A percentile compares a stretch with the other conserved stretches of the same genome.
Conservation (phyloP, 2,329 filamentous ascomycete genomes). For the Paecilomyces variotii region DNA sequence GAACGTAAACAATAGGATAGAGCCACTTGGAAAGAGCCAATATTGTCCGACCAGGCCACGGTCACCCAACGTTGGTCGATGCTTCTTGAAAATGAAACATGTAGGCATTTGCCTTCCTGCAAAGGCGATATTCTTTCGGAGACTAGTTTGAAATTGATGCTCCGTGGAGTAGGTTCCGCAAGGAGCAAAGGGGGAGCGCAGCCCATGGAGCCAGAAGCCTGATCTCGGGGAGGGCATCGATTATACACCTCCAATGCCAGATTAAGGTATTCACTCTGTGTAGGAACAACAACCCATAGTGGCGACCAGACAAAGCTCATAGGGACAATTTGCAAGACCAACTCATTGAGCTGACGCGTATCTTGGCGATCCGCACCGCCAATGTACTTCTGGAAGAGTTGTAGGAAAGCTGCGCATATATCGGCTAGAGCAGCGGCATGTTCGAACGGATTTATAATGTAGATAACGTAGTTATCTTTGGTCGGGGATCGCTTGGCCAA, state of each 20-base stretch:
- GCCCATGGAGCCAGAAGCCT: slow-evolving; percentile 30
- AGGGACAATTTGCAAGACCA: slow-evolving; percentile 52
- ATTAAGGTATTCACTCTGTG: slow-evolving; percentile 40
- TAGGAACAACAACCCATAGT: slow-evolving; percentile 45
- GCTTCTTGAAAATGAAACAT: slow-evolving; percentile 52
- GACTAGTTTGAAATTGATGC: slow-evolving; percentile 47
- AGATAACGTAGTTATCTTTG: slow-evolving; percentile 45
- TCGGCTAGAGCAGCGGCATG: slow-evolving; percentile 39
- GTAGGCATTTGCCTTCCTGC: slow-evolving; percentile 49
- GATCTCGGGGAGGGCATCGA: slow-evolving; percentile 43
- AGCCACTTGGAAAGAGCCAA: slow-evolving; percentile 45
- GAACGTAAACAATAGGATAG: slow-evolving; percentile 48
- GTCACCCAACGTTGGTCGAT: slow-evolving; percentile 50
- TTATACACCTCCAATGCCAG: slow-evolving; percentile 52
- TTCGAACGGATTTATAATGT: slow-evolving; percentile 51
- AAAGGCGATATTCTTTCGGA: slow-evolving; percentile 48
- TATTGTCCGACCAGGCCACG: slow-evolving; percentile 52
- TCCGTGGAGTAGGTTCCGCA: slow-evolving; percentile 44
- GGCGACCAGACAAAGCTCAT: slow-evolving; percentile 46
- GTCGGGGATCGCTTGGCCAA: slow-evolving; percentile 25
- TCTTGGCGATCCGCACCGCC: slow-evolving; percentile 27
- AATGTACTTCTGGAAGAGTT: slow-evolving; percentile 48
- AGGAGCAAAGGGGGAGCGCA: slow-evolving; percentile 48
- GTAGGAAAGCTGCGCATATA: slow-evolving; percentile 51
- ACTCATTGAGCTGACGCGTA: slow-evolving; percentile 32